phyloP scores from a whole-genome alignment of 208 protist genomes.

The Trypanosoma boissoni region DNA sequence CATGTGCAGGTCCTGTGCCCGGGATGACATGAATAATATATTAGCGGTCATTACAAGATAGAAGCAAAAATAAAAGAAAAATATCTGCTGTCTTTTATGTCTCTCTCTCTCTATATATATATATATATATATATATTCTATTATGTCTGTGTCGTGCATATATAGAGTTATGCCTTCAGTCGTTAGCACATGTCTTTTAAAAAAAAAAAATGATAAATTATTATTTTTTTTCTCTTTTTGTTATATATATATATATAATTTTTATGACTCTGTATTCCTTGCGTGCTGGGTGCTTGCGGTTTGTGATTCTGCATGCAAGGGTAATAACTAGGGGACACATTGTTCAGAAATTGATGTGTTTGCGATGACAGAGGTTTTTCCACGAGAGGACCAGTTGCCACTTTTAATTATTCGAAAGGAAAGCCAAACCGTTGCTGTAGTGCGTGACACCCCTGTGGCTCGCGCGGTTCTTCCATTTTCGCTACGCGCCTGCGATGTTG shows the following conservation, averaged over 20 bases:
- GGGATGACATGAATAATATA: background rate
- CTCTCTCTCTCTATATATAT: background rate
- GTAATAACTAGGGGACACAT: background rate
- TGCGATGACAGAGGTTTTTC: conserved; percentile 6
- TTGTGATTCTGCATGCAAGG: background rate
- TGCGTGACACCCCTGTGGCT: conserved; percentile 1
- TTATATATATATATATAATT: too few relatives aligned
- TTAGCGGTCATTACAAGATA: background rate
- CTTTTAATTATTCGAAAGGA: conserved; percentile 22
- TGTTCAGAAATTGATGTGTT: background rate
- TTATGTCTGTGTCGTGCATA: background rate
- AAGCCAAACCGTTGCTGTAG: conserved; percentile 24
- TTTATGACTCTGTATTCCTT: too few relatives aligned
- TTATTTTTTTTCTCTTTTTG: too few relatives aligned
- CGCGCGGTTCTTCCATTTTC: conserved; percentile 32
- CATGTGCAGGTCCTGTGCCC: conserved; percentile 9
- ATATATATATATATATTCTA: background rate
- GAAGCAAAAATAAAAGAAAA: too few relatives aligned
- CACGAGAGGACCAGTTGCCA: conserved; percentile 15
- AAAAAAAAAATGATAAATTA: too few relatives aligned
- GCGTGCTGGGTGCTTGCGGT: conserved; percentile 6
- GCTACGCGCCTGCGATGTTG: conserved; percentile 19
- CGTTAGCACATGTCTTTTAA: too few relatives aligned
- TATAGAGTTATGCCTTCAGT: too few relatives aligned
- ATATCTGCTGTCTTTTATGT: background rate